Conservation (phyloP, 352 stramenopile genomes). For the Phytophthora pinifolia region DNA sequence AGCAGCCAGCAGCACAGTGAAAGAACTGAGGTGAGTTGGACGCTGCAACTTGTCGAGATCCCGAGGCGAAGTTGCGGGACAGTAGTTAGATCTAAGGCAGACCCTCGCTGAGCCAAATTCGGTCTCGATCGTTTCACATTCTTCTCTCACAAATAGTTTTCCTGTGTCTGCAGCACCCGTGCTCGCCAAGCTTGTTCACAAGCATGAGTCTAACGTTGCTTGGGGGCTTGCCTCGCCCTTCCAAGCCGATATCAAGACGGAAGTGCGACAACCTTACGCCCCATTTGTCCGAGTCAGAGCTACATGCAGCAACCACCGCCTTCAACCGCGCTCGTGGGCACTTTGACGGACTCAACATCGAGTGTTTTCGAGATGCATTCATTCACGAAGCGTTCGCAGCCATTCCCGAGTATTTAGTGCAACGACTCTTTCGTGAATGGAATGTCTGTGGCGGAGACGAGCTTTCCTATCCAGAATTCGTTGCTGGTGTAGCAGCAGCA, state of each 20-base stretch:
- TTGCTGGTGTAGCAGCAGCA: slow-evolving; percentile 29
- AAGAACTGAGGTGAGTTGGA: background rate
- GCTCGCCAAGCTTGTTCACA: no score
- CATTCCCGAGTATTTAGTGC: slow-evolving; percentile 34
- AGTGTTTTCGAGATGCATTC: slow-evolving; percentile 39
- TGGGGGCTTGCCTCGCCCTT: no score
- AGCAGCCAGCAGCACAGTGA: background rate
- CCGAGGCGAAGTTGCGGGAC: no score
- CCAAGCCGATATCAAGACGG: background rate
- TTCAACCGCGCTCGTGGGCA: slow-evolving; percentile 53
- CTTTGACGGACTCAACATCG: slow-evolving; percentile 25
- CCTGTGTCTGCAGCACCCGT: no score
- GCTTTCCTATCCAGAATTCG: slow-evolving; percentile 41
- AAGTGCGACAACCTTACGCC: background rate
- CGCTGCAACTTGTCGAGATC: background rate
- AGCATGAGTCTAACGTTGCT: no score
- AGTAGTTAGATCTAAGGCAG: no score
- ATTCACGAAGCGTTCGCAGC: slow-evolving; percentile 34
- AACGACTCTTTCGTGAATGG: slow-evolving; percentile 43
- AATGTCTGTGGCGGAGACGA: slow-evolving; percentile 22
- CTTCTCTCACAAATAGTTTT: background rate
- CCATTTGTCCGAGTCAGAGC: slow-evolving; percentile 31
- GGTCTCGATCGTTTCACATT: no score
- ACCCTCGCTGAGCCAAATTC: no score
- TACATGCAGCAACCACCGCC: slow-evolving; percentile 21